Evolutionary conservation across 768 basidiomycete genomes (phyloP), one percentile per base, ranked within the genome.

Genomic region (Suillus decipiens): DNA sequence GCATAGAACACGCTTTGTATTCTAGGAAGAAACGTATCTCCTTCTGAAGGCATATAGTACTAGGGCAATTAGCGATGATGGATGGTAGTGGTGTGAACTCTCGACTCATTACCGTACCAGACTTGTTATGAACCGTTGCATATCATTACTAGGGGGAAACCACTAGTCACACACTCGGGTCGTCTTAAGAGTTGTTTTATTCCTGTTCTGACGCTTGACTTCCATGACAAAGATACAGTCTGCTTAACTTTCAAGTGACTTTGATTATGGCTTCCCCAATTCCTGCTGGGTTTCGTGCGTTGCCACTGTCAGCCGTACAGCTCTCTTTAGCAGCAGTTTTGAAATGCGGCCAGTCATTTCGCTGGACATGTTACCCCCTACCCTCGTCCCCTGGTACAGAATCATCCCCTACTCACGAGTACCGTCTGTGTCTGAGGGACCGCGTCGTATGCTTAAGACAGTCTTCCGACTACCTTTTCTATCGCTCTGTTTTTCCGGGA

Each of bases 1-100:
- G 96, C 90, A 71, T 97, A 98, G 79, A 99, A 98, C 15, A 96
- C 90, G 12, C 93, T 95, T 68, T 89, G 87, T 62, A 93, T 90
- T 19, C 80, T 78, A 42, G 92, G 92, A 53, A 89, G 82, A 76
- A 90, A 94, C 11, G 91, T 93, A 73, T 88, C 87, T 55, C 79
- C 80, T 50, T 82, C 79, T 10, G 76, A 75, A 57, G 78, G 69
- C 81, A 82, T 84, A 41, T 22, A 22, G 31, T 28, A 28, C 28
- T 28, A 28, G 28, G 28, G 3, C n/a, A 28, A 19, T 31, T 11
- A n/a, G 24, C 12, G 36, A 33, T 59, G 36, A 33, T 59, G 36
- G n/a, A 61, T 47, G 45, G 45, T 11, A 15, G 60, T 61, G 60
- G 56, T 57, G 56, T 57, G 37, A 57, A 31, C 19, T 10, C 17